Percentiles rank a stretch among this genome's conserved stretches.
These are phyloP conservation scores for Lepidium aucheri DNA, from an alignment of 345 rosid genomes.

Conservation along the genomic window DNA sequence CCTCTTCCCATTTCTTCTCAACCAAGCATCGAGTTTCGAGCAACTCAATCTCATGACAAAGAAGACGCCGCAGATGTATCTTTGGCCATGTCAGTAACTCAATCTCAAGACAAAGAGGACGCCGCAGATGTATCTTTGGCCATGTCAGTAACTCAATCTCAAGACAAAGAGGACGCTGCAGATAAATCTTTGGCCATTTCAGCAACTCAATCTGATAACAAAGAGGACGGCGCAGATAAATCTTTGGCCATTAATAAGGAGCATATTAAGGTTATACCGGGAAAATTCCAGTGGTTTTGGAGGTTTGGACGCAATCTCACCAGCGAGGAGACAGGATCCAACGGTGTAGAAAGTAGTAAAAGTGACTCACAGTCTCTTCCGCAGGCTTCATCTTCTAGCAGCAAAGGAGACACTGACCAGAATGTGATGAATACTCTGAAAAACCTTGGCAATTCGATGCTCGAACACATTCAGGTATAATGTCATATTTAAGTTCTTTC, in stretches of 20 bases:
- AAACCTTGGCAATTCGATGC: constrained; percentile 86
- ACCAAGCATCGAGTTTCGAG: constrained; percentile 29
- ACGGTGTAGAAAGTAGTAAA: constrained; percentile 24
- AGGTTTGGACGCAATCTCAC: constrained; percentile 56
- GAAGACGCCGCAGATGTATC: constrained; percentile 23
- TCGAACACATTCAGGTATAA: constrained; percentile 88
- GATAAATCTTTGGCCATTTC: constrained; percentile 23
- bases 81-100: constrained; percentile 12
- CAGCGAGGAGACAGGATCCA: constrained; percentile 41
- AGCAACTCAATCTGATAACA: constrained; percentile 16
- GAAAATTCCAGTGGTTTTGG: constrained; percentile 95
- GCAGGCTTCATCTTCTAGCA: constrained; percentile 25
- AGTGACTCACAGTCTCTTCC: constrained; percentile 25
- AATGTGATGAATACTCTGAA: constrained; percentile 60
- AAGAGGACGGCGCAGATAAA: constrained; percentile 28
- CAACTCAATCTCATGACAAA: constrained; percentile 22
- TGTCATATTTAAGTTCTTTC: neutral
- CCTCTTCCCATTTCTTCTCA: constrained; percentile 50
- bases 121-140: constrained; percentile 25
- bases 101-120: constrained; percentile 20
- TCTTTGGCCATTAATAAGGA: constrained; percentile 33
- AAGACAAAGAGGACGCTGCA: constrained; percentile 13
- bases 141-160: neutral
- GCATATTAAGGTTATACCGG: constrained; percentile 38
- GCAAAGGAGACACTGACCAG: constrained; percentile 60